Conservation (phyloP, 306 rosid genomes). For the Pterocarpus santalinus region DNA sequence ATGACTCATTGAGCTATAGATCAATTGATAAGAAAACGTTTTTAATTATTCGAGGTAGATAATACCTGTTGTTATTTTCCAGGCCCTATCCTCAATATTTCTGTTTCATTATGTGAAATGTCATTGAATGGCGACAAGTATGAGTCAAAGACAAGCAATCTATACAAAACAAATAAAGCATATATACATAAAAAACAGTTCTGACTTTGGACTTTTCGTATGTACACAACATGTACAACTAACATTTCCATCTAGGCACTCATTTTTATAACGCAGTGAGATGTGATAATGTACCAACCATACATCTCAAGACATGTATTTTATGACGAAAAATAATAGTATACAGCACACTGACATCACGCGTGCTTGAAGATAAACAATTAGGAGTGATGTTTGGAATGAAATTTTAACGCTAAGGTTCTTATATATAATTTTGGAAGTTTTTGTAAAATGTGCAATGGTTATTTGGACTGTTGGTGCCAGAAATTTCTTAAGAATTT, state of each 20-base stretch:
- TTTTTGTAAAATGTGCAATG: not conserved
- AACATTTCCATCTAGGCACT: not conserved
- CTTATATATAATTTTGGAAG: not conserved
- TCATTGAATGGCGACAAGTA: slow-evolving; percentile 1
- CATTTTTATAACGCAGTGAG: not conserved
- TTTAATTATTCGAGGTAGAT: not conserved
- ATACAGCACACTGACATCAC: not conserved
- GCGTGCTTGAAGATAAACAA: not conserved
- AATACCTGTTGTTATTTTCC: not conserved
- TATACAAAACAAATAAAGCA: not conserved
- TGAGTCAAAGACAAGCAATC: slow-evolving; percentile 9
- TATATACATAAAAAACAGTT: not conserved
- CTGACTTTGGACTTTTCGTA: slow-evolving; percentile 31
- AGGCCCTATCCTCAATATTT: not conserved
- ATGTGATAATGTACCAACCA: slow-evolving; percentile 27
- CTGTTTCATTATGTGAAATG: slow-evolving; percentile 17
- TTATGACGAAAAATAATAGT: not conserved
- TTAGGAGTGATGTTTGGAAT: not conserved
- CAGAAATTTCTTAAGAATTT: not conserved
- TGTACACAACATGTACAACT: not conserved
- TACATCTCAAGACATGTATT: not conserved
- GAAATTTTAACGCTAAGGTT: not conserved
- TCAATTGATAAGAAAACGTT: not conserved
- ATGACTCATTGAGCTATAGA: not conserved
- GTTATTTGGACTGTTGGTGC: not conserved